Evolutionary conservation across 352 stramenopile genomes (phyloP).

Genomic region (Globisporangium rhizosaccharum): DNA sequence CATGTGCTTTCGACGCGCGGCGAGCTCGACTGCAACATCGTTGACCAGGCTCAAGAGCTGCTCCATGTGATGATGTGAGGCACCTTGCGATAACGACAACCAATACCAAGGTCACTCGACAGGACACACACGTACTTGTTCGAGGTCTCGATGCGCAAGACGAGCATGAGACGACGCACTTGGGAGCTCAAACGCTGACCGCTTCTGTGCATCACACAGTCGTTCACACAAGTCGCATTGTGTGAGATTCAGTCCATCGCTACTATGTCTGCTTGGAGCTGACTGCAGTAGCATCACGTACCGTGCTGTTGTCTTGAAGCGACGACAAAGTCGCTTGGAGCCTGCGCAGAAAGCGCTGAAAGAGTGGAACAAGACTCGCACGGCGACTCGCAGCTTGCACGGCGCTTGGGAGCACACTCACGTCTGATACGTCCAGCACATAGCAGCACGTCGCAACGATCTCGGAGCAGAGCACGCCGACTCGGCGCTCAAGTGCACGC

Average conservation of each 20-base stretch:
- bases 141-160: slow-evolving; percentile 2
- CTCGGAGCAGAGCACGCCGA: slow-evolving; percentile 27
- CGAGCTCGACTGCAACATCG: slow-evolving; percentile 4
- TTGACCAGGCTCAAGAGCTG: slow-evolving; percentile 1
- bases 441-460: slow-evolving; percentile 28
- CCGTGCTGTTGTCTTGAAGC: neutral
- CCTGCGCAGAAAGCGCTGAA: slow-evolving; percentile 10
- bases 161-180: neutral
- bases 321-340: slow-evolving; percentile 2
- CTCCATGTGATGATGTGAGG: too few species aligned
- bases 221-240: neutral
- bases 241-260: too few species aligned
- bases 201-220: neutral
- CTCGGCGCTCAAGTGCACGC: slow-evolving; percentile 16
- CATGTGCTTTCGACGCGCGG: slow-evolving; percentile 11
- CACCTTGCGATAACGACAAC: neutral
- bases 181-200: slow-evolving; percentile 2
- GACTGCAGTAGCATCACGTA: neutral
- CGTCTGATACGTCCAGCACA: slow-evolving; percentile 13
- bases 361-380: neutral
- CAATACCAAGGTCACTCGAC: neutral
- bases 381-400: slow-evolving; percentile 4
- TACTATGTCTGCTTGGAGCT: too few species aligned
- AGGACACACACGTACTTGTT: neutral
- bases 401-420: slow-evolving; percentile 13